phyloP scores from a whole-genome alignment of 768 basidiomycete genomes.

The Sarcomyxa edulis region DNA sequence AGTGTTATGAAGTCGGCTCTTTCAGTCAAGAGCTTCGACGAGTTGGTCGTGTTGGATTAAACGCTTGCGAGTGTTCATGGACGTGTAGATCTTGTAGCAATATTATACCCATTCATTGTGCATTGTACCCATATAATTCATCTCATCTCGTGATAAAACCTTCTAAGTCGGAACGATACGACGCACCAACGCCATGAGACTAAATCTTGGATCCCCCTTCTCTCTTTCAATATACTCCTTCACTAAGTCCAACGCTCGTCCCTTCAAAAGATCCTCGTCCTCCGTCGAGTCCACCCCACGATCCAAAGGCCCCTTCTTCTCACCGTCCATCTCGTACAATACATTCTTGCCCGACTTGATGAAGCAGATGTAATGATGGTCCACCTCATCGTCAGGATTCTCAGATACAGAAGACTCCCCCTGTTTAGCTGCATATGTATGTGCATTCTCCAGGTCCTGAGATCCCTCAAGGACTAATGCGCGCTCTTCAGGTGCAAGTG shows the following conservation, averaged over 20 bases:
- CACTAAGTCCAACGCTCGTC: conserved; percentile 13
- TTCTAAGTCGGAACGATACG: too few species aligned
- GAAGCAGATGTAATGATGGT: conserved; percentile 29
- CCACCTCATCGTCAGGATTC: conserved; percentile 20
- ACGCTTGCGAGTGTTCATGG: too few species aligned
- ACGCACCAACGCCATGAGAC: conserved; percentile 20
- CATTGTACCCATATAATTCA: too few species aligned
- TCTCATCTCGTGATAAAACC: too few species aligned
- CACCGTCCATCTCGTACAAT: conserved; percentile 29
- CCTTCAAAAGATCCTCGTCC: conserved; percentile 20
- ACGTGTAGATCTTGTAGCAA: too few species aligned
- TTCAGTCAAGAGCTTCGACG: conserved; percentile 46
- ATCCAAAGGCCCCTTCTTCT: conserved; percentile 25
- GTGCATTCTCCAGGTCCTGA: conserved; percentile 21
- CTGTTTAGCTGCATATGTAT: conserved; percentile 21
- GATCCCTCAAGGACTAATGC: conserved; percentile 24
- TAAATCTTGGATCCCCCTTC: conserved; percentile 17
- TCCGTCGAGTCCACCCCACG: conserved; percentile 12
- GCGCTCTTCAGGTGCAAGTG: conserved; percentile 21
- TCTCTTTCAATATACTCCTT: conserved; percentile 17
- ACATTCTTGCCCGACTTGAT: conserved; percentile 21
- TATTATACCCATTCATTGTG: too few species aligned
- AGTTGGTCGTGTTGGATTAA: conserved; percentile 54
- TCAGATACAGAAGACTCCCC: conserved; percentile 24
- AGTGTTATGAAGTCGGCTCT: conserved; percentile 44